Base-by-base conservation (phyloP, 805 yeast genomes). In the Candida silvatica region DNA sequence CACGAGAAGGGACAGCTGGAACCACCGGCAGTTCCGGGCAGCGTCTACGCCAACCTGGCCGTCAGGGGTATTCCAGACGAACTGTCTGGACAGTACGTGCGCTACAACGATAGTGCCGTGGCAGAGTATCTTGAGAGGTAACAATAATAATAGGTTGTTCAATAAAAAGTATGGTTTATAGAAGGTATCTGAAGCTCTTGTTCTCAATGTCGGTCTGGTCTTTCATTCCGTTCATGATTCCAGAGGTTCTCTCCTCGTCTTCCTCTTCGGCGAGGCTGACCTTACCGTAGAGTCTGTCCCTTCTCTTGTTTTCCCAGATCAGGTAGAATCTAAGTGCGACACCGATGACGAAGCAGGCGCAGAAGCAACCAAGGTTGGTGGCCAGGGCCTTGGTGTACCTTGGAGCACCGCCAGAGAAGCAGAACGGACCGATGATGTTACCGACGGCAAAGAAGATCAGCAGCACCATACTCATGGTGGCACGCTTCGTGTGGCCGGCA, bases 21-120 rank as follows among this genome's bases (percentile, higher is more conserved):
- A 23, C 69, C 71, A 4, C 87, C 95, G 1, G 66, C 64, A 18
- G 74, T 76, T 3, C 95, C 95, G 3, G 97, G 83, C 0, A 54
- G 66, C 0, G 67, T 84, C 2, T 80, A 74, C 39, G 83, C 80
- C 9, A 74, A 76, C 34, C 58, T 88, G 37, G 88, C 81, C 0
- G 40, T 76, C 11, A 56, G 59, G 18, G 87, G 86, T 0, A 71
- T 81, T 48, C 63, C 72, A 3, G 35, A 49, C 2, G 69, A 63
- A 1, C 48, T 85, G 26, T 77, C 76, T 38, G 97, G 97, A 0
- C 52, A 65, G 41, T 84, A 77, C 50, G 48, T 80, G 35, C 64
- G 95, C 38, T 83, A 73, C 51, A 64, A 64, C 43, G 84, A 76
- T 38, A 11, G 15, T 6, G 58, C 47, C 6, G 20, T 24, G 6